Base-by-base conservation (phyloP, 345 rosid genomes). In the Syzygium grande region DNA sequence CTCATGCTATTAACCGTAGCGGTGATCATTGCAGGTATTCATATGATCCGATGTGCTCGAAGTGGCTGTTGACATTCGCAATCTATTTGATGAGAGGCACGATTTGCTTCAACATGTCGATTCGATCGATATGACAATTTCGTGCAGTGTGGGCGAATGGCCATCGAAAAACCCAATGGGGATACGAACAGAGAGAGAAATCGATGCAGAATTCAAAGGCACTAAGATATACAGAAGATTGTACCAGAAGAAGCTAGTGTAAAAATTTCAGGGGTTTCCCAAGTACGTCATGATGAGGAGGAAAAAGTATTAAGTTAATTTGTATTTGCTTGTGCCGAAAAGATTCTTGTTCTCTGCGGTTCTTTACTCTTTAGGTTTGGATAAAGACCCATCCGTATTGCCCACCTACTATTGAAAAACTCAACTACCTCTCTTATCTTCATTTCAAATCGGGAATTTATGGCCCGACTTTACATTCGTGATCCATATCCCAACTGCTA, bases 151-250 rank as follows among this genome's bases (percentile, higher is more conserved):
- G 27, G 94, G 92, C 15, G 98, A 98, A 51, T 97, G 98, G 99
- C 86, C 94, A 83, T 22, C 88, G 78, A 89, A 89, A 52, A 97
- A 96, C 87, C 98, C 98, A 25, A 94, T 95, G 95, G 97, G 95
- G 51, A 94, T 95, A 90, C 89, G 99, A 89, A 97, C 97, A 1
- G 98, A 97, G 89, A 91, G 98, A 87, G 99, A 97, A 91, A 96
- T 96, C 77, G 98, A 96, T 84, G 98, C 98, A 0, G 95, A 94
- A 87, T 91, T 85, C 17, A 98, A 96, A 91, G 97, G 97, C 80
- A 94, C 94, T 58, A 97, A 90, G 87, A 91, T 96, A 73, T 95
- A 94, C 89, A 92, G 98, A 91, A 94, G 98, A 89, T 73, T 95
- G 92, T 97, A 97, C 93, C 87, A 38, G 63, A 88, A 88, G 89